Evolutionary conservation across 2,329 filamentous ascomycete genomes (phyloP).

Genomic region (Fusarium tjaetaba): DNA sequence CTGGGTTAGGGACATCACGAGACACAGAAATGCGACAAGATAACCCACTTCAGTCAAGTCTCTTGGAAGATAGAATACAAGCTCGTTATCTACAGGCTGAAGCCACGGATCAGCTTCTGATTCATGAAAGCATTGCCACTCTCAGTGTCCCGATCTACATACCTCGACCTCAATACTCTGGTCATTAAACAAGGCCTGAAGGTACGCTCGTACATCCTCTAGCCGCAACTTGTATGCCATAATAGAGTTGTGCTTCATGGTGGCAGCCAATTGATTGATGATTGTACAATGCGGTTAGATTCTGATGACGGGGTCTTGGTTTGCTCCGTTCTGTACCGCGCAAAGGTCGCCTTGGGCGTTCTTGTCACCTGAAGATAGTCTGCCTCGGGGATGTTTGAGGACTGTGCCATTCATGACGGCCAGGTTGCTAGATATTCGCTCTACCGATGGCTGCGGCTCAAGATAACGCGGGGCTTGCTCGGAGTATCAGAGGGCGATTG

Average conservation of each 20-base stretch:
- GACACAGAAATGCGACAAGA: neutral
- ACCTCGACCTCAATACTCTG: constrained; percentile 12
- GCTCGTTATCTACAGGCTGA: neutral
- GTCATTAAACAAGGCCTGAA: constrained; percentile 4
- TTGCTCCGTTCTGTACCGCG: neutral
- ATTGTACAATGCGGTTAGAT: neutral
- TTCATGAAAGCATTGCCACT: neutral
- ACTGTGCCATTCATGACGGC: neutral
- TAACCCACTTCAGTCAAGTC: neutral
- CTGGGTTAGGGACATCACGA: neutral
- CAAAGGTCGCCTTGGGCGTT: neutral
- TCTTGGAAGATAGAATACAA: constrained; percentile 1
- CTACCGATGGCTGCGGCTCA: constrained; percentile 5
- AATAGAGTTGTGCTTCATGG: constrained; percentile 10
- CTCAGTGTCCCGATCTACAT: neutral
- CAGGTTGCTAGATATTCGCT: constrained; percentile 4
- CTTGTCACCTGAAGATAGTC: neutral
- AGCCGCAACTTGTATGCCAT: constrained; percentile 9
- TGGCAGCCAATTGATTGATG: neutral
- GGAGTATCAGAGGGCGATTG: neutral
- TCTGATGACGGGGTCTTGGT: neutral
- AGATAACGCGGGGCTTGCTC: neutral
- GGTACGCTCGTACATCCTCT: neutral
- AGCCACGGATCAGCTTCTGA: neutral
- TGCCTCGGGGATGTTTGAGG: neutral